Percentiles rank a stretch among this genome's conserved stretches.
Evolutionary conservation across 805 yeast genomes (phyloP).

Genomic region (Candida gorgasii): DNA sequence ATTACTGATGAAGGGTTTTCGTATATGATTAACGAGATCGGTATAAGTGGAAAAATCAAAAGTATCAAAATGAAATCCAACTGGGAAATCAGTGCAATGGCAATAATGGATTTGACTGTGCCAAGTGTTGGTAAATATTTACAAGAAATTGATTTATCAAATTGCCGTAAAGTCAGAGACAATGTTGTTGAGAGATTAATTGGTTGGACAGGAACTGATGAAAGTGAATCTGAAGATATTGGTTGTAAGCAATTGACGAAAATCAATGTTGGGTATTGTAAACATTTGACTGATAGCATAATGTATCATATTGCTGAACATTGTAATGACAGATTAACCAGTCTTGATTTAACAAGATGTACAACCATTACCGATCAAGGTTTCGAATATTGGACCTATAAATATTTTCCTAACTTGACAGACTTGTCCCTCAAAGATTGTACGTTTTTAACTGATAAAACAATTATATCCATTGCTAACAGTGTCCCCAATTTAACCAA

Average conservation of each 20-base stretch:
- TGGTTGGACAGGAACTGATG: slow-evolving; percentile 44
- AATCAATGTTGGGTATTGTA: slow-evolving; percentile 70
- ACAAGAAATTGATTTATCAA: slow-evolving; percentile 63
- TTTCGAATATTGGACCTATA: slow-evolving; percentile 62
- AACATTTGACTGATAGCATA: slow-evolving; percentile 66
- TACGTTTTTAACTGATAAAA: slow-evolving; percentile 66
- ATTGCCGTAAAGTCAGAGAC: slow-evolving; percentile 73
- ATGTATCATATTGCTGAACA: slow-evolving; percentile 63
- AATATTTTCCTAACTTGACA: slow-evolving; percentile 53
- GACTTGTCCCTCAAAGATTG: slow-evolving; percentile 66
- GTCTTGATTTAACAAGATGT: slow-evolving; percentile 68
- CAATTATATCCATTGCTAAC: slow-evolving; percentile 61
- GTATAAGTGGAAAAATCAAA: slow-evolving; percentile 60
- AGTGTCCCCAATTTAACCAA: slow-evolving; percentile 58
- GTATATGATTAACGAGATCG: slow-evolving; percentile 68
- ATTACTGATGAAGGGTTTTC: slow-evolving; percentile 75
- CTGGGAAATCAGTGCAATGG: slow-evolving; percentile 81
- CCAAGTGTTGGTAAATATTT: slow-evolving; percentile 62
- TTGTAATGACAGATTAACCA: slow-evolving; percentile 55
- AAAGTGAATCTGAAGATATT: slow-evolving; percentile 23
- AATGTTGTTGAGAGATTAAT: slow-evolving; percentile 68
- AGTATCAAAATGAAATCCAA: slow-evolving; percentile 62
- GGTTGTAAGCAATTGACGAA: slow-evolving; percentile 63
- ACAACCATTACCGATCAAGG: slow-evolving; percentile 78
- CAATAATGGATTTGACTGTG: slow-evolving; percentile 74